Conservation (phyloP, 352 stramenopile species). For the Vaucheria bursata region DNA sequence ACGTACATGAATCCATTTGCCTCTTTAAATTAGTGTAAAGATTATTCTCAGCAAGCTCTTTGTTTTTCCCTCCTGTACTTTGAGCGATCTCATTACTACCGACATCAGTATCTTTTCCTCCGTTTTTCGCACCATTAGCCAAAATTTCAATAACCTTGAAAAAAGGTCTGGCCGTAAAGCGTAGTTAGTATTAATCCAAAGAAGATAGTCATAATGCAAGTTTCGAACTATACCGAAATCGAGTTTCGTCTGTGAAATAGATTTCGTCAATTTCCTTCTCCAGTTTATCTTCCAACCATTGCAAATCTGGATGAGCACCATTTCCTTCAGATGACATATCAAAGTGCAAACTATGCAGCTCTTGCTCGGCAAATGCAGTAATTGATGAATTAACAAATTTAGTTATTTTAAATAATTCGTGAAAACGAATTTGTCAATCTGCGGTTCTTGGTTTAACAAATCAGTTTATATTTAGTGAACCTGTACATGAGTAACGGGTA, state of each 20-base stretch:
- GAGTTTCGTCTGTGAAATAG: slow-evolving; percentile 34
- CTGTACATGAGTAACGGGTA: too few relatives aligned
- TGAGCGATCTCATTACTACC: slow-evolving; percentile 15
- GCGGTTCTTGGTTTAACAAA: too few relatives aligned
- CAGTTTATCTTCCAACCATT: slow-evolving; percentile 42
- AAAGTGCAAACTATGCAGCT: too few relatives aligned
- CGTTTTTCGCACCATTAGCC: not conserved
- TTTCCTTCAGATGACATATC: too few relatives aligned
- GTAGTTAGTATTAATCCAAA: slow-evolving; percentile 6
- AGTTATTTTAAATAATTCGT: too few relatives aligned
- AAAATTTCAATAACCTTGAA: slow-evolving; percentile 47
- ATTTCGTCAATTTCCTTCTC: slow-evolving; percentile 40
- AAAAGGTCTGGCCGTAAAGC: slow-evolving; percentile 34
- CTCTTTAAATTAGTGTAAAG: slow-evolving; percentile 41
- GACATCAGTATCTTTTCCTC: slow-evolving; percentile 24
- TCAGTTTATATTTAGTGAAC: too few relatives aligned
- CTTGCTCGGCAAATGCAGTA: too few relatives aligned
- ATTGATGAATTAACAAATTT: too few relatives aligned
- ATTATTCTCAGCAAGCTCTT: slow-evolving; percentile 32
- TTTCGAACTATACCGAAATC: slow-evolving; percentile 44
- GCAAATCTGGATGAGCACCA: slow-evolving; percentile 11
- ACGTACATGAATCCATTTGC: slow-evolving; percentile 36
- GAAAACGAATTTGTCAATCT: too few relatives aligned
- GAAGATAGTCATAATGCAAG: not conserved
- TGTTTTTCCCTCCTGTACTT: too few relatives aligned